Percentiles rank a stretch among this genome's conserved stretches.
Conservation (phyloP, 371 early-diverging fungal species). For the Saksenaea oblongispora region DNA sequence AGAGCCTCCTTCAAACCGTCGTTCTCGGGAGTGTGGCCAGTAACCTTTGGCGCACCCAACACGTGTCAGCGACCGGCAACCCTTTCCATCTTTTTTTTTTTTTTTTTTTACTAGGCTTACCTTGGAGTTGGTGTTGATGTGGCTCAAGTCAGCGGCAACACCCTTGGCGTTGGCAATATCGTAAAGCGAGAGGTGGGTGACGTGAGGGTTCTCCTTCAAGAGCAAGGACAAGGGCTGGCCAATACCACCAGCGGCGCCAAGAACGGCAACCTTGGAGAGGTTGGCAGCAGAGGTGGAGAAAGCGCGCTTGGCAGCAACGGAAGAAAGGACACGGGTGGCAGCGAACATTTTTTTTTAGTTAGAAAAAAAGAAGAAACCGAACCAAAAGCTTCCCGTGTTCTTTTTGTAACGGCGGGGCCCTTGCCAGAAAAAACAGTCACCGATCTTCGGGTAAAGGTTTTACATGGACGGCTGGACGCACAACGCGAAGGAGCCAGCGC, state of each 20-base stretch:
- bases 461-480: no score
- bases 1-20: conserved; percentile 87
- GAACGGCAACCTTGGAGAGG: conserved; percentile 79
- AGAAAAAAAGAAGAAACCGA: conserved; percentile 18
- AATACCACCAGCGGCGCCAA: conserved; percentile 92
- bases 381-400: no score
- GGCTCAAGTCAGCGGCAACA: conserved; percentile 96
- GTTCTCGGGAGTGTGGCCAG: conserved; percentile 87
- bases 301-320: conserved; percentile 67
- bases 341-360: conserved; percentile 43
- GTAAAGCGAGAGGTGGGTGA: conserved; percentile 89
- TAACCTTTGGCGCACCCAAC: conserved; percentile 58
- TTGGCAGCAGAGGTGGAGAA: conserved; percentile 65
- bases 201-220: conserved; percentile 80
- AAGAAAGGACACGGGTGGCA: conserved; percentile 47
- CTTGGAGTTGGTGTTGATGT: conserved; percentile 92
- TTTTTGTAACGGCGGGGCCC: no score
- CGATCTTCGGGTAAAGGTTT: no score
- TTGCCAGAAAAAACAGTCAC: no score
- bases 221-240: conserved; percentile 91
- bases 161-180: conserved; percentile 97
- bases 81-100: neutral
- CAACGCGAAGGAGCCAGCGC: no score
- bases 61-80: neutral
- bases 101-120: conserved; percentile 34